phyloP scores from a whole-genome alignment of 2,329 filamentous ascomycete species.

The Colletotrichum limetticola region DNA sequence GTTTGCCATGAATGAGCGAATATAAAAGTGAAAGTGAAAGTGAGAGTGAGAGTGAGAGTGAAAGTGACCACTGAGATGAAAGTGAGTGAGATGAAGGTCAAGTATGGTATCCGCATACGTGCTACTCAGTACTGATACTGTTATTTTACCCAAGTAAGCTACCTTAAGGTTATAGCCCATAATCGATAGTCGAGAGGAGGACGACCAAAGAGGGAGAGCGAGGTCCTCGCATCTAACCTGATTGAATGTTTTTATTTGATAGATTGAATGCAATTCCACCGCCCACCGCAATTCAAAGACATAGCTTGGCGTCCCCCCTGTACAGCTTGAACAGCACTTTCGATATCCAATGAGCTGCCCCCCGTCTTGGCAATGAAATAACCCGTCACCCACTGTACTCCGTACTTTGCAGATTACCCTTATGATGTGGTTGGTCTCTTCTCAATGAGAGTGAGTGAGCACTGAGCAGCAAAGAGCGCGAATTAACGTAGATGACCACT shows the following conservation, averaged over 20 bases:
- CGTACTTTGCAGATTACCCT: background rate
- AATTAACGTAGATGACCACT: background rate
- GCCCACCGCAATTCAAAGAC: slow-evolving; percentile 10
- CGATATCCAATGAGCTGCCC: background rate
- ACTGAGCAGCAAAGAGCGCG: background rate
- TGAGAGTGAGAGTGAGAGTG: background rate
- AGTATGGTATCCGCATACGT: too few relatives aligned
- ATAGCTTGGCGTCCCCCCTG: slow-evolving; percentile 21
- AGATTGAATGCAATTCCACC: background rate
- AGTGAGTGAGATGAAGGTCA: background rate
- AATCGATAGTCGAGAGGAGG: background rate
- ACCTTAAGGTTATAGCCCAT: background rate
- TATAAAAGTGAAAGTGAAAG: background rate
- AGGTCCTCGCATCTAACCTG: slow-evolving; percentile 1
- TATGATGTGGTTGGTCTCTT: background rate
- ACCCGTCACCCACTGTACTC: background rate
- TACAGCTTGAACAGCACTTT: background rate
- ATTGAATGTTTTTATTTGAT: background rate
- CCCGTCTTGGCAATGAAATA: background rate
- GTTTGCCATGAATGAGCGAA: background rate
- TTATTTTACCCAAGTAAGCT: background rate
- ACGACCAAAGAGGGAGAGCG: background rate
- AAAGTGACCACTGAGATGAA: background rate
- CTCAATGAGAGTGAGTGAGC: background rate
- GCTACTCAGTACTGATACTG: background rate